Conservation (phyloP, 2,329 filamentous ascomycete genomes). For the Colletotrichum cordylinicola region DNA sequence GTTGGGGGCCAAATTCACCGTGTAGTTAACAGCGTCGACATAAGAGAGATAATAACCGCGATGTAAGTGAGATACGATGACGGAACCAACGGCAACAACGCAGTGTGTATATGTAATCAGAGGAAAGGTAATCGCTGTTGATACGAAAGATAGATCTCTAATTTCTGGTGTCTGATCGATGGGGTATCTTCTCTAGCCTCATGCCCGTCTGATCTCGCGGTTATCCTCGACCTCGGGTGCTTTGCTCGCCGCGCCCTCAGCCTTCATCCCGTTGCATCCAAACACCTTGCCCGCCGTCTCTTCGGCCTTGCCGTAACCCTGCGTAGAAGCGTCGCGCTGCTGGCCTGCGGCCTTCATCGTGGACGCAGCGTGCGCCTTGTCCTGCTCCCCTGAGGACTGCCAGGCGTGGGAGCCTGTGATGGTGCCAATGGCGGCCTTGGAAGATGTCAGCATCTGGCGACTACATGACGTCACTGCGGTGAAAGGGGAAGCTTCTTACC, state of each 20-base stretch:
- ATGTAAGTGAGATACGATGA: no score
- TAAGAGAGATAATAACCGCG: no score
- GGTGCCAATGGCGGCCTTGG: conserved; percentile 63
- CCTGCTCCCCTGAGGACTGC: conserved; percentile 67
- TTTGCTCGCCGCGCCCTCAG: conserved; percentile 62
- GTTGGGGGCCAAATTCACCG: no score
- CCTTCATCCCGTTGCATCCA: conserved; percentile 74
- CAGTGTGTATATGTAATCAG: no score
- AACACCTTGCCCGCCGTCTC: conserved; percentile 67
- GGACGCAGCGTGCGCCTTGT: conserved; percentile 66
- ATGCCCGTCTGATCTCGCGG: background rate
- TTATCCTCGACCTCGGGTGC: conserved; percentile 27
- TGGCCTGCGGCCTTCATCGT: conserved; percentile 67
- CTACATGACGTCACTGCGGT: background rate
- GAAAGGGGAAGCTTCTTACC: conserved; percentile 39
- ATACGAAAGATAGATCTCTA: no score
- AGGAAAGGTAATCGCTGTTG: no score
- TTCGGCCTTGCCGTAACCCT: conserved; percentile 68
- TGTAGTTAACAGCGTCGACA: no score
- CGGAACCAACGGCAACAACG: no score
- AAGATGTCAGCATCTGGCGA: background rate
- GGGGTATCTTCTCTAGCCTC: background rate
- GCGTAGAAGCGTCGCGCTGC: conserved; percentile 54
- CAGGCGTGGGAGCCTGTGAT: conserved; percentile 68
- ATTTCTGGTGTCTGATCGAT: no score